A percentile compares a stretch with the other conserved stretches of the same genome.
phyloP scores from a whole-genome alignment of 768 basidiomycete species.

The Tremella mesenterica region DNA sequence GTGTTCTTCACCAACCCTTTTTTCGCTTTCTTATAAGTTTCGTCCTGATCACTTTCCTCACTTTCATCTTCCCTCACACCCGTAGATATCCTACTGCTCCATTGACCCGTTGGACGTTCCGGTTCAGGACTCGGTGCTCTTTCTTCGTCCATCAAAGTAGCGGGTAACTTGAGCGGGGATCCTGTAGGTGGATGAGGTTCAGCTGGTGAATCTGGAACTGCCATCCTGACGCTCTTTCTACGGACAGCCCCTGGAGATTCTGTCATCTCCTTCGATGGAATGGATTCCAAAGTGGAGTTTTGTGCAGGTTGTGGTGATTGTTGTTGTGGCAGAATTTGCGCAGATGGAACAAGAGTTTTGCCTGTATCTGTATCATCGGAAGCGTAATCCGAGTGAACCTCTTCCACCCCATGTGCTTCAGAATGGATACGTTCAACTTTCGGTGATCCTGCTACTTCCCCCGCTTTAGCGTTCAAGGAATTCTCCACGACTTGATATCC shows the following conservation, averaged over 20 bases:
- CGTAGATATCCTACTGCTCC: conserved; percentile 30
- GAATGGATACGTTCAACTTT: conserved; percentile 4
- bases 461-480: conserved; percentile 20
- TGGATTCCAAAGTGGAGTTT: background rate
- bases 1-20: conserved; percentile 30
- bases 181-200: conserved; percentile 14
- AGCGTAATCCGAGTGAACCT: background rate
- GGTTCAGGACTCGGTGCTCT: conserved; percentile 10
- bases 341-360: no score
- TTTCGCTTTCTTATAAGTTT: conserved; percentile 29
- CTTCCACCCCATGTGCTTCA: conserved; percentile 6
- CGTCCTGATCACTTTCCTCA: conserved; percentile 33
- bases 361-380: conserved; percentile 16
- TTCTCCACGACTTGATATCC: conserved; percentile 40
- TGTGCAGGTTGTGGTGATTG: background rate
- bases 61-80: conserved; percentile 31
- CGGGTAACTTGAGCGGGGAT: no score
- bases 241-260: conserved; percentile 10
- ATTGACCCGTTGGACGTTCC: conserved; percentile 10
- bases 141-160: conserved; percentile 2
- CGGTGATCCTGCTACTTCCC: conserved; percentile 16
- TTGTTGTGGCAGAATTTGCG: no score
- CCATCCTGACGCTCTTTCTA: conserved; percentile 39
- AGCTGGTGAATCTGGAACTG: conserved; percentile 35
- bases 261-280: conserved; percentile 4